Evolutionary conservation across 176 grass and related monocot genomes (phyloP), one percentile per base, ranked within the genome.

Genomic region (Carex scoparia): DNA sequence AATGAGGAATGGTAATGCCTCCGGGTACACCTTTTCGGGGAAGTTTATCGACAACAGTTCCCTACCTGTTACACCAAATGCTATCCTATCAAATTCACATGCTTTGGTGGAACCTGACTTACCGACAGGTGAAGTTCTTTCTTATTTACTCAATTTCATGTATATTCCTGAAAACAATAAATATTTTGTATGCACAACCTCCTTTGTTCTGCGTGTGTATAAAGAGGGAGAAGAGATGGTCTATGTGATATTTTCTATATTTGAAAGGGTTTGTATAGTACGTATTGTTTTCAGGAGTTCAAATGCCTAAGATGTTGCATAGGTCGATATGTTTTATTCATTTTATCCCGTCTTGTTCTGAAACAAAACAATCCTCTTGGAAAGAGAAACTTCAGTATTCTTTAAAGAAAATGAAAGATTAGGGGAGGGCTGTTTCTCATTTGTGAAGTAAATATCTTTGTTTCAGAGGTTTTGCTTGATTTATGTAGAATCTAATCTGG

Each of bases 41-140:
- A 90, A 90, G 64, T 88, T 93, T 85, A 84, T 82, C 12, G 91
- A 90, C 35, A 87, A 89, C 66, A 88, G 49, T 76, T 16, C 74
- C 51, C 86, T 88, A n/a, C 84, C 89, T 5, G 60, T 66, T 53
- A 80, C 81, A 10, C 88, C 84, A 23, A 83, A 66, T 69, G 55
- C 86, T 42, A 84, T 90, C 61, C 86, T 93, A 46, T 55, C 87
- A 84, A 90, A 93, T 84, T 65, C 74, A 2, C 88, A 88, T 46
- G 86, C 63, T 64, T 55, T 93, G n/a, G 61, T 73, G 74, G 91
- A 93, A 58, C 42, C 91, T n/a, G 87, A 88, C 53, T 83, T 90
- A 79, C 72, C 66, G 33, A 42, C 90, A 73, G 90, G 86, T 90
- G 53, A 57, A 72, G 18, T 33, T 84, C 6, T 63, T 55, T 28